Percentiles rank a stretch among this genome's conserved stretches.
These are phyloP conservation scores for Phoma sp. DNA, from an alignment of 2,329 filamentous ascomycete species.

Conservation along the genomic window DNA sequence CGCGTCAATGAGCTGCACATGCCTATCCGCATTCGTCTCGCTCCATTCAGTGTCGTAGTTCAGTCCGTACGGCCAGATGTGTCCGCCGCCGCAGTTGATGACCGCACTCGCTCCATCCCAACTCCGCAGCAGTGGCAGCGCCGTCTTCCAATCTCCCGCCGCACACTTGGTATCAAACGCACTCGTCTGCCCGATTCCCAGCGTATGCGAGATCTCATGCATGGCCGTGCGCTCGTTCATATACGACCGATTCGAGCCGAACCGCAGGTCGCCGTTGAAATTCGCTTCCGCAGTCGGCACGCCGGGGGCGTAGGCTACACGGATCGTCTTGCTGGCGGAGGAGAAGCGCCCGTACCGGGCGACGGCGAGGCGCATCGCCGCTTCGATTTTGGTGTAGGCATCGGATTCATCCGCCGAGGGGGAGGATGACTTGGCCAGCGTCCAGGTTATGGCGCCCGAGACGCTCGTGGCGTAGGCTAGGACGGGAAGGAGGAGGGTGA, in stretches of 20 bases:
- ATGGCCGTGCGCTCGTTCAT: constrained; percentile 46
- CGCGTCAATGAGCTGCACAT: constrained; percentile 43
- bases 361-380: constrained; percentile 40
- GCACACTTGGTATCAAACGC: constrained; percentile 40
- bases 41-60: constrained; percentile 47
- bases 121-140: constrained; percentile 38
- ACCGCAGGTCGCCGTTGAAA: constrained; percentile 45
- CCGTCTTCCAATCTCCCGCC: constrained; percentile 41
- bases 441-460: constrained; percentile 35
- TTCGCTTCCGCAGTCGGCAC: constrained; percentile 45
- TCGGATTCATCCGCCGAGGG: constrained; percentile 42
- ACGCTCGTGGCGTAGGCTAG: constrained; percentile 28
- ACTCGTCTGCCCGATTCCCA: constrained; percentile 43
- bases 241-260: constrained; percentile 41
- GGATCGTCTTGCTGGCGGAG: constrained; percentile 34
- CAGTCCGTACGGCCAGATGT: constrained; percentile 46
- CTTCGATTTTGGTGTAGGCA: constrained; percentile 41
- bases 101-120: constrained; percentile 39
- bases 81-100: constrained; percentile 42
- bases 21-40: constrained; percentile 43
- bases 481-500: constrained; percentile 26
- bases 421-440: constrained; percentile 34
- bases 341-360: constrained; percentile 34
- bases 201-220: constrained; percentile 45
- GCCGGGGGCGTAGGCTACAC: constrained; percentile 39